Base-by-base conservation (phyloP, 768 basidiomycete species). In the Rhizopogon rudus region DNA sequence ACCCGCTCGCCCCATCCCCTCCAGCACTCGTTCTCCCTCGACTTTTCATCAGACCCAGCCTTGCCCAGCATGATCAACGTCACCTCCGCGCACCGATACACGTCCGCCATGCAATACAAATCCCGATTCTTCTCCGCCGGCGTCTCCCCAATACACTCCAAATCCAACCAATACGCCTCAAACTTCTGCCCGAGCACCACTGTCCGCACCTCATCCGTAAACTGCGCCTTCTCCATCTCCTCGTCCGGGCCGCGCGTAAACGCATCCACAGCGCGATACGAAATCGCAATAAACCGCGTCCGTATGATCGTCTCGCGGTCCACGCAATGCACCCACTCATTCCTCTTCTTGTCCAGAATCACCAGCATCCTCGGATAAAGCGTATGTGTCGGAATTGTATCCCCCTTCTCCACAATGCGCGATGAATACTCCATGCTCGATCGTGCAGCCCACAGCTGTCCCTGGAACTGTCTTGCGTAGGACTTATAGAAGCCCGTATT, bases 371-470 rank as follows among this genome's bases (percentile, higher is more conserved):
- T 60, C 12, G 63, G 63, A 31, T 59, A 35, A 17, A 57, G 57
- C 0, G 60, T 52, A 28, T 35, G 60, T 3, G 63, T 63, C 22
- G 54, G 57, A 1, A 25, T 40, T 31, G 25, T 25, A 25, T 52
- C 53, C 6, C 33, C 37, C 25, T 46, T 37, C 12, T 55, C 49
- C 6, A 56, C 25, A 25, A 44, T 1, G 16, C 58, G 60, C 3
- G 43, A 40, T 9, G 63, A 63, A 44, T 59, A 39, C 14, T 63
- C 63, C 42, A 25, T 64, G 2, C 16, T n/a, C 5, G 63, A 63
- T 29, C 63, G 63, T 9, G 63, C 62, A 20, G 63, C 57, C 62
- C 62, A 63, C 44, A 63, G 40, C 37, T 63, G 63, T 3, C 60
- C 53, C 31, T 41, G 56, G 49, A 56, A 64, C 1, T 60, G 46